These are phyloP conservation scores for Thecaphora frezii DNA, from an alignment of 1,284 basidiomycete genomes.

Conservation along the genomic window DNA sequence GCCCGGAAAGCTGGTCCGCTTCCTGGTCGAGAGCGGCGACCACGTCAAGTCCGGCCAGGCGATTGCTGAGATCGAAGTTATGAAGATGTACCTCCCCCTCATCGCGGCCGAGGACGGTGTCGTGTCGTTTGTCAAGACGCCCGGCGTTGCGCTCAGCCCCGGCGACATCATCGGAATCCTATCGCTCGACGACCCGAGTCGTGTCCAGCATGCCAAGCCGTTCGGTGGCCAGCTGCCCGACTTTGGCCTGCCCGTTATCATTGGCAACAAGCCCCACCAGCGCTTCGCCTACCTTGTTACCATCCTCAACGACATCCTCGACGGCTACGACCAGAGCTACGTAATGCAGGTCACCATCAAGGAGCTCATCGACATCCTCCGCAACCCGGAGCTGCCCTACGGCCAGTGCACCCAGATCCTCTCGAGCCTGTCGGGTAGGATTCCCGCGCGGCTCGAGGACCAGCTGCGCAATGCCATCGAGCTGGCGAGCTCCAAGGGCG, in stretches of 20 bases:
- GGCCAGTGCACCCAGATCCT: slow-evolving; percentile 82
- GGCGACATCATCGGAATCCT: slow-evolving; percentile 98
- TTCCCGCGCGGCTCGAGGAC: slow-evolving; percentile 77
- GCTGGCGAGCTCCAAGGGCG: slow-evolving; percentile 70
- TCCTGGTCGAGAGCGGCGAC: slow-evolving; percentile 93
- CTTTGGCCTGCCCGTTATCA: slow-evolving; percentile 72
- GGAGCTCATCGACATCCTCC: slow-evolving; percentile 75
- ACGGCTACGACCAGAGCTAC: slow-evolving; percentile 56
- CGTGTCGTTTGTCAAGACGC: slow-evolving; percentile 83
- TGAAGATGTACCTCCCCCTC: slow-evolving; percentile 63
- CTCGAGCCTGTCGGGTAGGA: slow-evolving; percentile 86
- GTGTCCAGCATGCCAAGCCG: slow-evolving; percentile 96
- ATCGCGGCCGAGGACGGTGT: slow-evolving; percentile 93
- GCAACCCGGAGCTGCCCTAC: slow-evolving; percentile 85
- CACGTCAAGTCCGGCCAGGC: slow-evolving; percentile 93
- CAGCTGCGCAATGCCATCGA: slow-evolving; percentile 79
- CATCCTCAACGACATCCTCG: slow-evolving; percentile 78
- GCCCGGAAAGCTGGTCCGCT: slow-evolving; percentile 93
- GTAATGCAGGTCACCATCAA: slow-evolving; percentile 74
- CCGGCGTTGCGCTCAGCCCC: slow-evolving; percentile 92
- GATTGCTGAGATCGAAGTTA: slow-evolving; percentile 91
- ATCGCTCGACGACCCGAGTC: slow-evolving; percentile 91
- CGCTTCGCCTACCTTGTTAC: slow-evolving; percentile 75
- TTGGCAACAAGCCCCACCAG: slow-evolving; percentile 90
- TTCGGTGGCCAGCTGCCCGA: slow-evolving; percentile 81